Evolutionary conservation across 305 asterid genomes (phyloP).

Genomic region (Andrographis paniculata): DNA sequence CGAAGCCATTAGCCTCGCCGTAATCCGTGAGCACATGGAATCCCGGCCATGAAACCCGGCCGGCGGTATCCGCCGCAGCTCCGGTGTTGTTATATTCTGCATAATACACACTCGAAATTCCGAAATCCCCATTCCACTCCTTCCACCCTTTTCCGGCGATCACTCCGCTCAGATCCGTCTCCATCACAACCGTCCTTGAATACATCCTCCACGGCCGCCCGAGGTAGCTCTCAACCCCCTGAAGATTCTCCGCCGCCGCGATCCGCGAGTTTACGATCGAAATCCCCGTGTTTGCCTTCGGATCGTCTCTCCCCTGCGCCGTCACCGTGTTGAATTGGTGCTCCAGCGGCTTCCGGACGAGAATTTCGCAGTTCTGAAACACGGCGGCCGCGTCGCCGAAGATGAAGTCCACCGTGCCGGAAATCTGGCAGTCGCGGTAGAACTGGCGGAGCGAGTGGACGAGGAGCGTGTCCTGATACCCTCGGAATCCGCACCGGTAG

Average conservation of each 20-base stretch:
- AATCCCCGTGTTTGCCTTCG: conserved; percentile 3
- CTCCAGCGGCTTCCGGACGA: background rate
- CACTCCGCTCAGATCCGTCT: background rate
- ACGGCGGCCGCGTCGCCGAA: conserved; percentile 19
- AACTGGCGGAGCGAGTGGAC: conserved; percentile 11
- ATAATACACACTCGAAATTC: conserved; percentile 16
- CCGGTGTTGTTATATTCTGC: conserved; percentile 29
- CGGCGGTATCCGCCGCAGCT: conserved; percentile 16
- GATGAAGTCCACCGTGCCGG: conserved; percentile 19
- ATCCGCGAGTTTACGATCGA: conserved; percentile 15
- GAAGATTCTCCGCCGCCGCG: background rate
- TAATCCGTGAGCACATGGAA: conserved; percentile 15
- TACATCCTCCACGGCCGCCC: conserved; percentile 24
- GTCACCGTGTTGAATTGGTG: conserved; percentile 8
- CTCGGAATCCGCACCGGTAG: conserved; percentile 22
- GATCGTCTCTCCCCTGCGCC: conserved; percentile 13
- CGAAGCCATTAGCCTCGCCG: conserved; percentile 19
- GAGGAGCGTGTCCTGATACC: conserved; percentile 22
- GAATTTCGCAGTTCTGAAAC: conserved; percentile 16
- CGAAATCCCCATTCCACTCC: conserved; percentile 14
- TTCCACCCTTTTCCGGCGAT: conserved; percentile 2
- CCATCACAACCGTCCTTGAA: conserved; percentile 10
- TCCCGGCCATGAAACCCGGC: conserved; percentile 27
- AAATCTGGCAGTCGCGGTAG: conserved; percentile 18
- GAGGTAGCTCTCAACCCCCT: conserved; percentile 9